Evolutionary conservation across 1,284 basidiomycete genomes (phyloP).

Genomic region (Moniliophthora roreri): DNA sequence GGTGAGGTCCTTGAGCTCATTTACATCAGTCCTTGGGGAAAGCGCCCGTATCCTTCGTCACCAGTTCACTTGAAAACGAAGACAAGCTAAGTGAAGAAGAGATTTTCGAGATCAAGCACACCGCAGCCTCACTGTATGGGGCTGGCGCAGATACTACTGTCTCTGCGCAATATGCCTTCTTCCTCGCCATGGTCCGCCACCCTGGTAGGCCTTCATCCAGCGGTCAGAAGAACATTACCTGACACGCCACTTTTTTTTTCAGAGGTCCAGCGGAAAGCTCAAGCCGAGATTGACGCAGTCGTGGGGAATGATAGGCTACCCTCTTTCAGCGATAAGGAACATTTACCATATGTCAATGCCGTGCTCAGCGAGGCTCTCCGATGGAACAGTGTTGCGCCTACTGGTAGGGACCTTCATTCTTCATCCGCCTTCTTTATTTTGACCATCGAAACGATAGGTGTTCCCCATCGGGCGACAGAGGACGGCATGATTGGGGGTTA

Average conservation of each 20-base stretch:
- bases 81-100: slow-evolving; percentile 13
- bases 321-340: slow-evolving; percentile 25
- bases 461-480: slow-evolving; percentile 25
- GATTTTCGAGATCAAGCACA: slow-evolving; percentile 19
- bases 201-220: slow-evolving; percentile 5
- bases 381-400: slow-evolving; percentile 26
- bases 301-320: slow-evolving; percentile 28
- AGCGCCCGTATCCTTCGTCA: slow-evolving; percentile 18
- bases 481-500: slow-evolving; percentile 25
- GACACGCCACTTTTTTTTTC: not conserved
- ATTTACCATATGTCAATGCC: slow-evolving; percentile 30
- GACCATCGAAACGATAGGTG: slow-evolving; percentile 12
- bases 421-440: not conserved
- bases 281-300: slow-evolving; percentile 26
- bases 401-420: slow-evolving; percentile 10
- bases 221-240: too few relatives aligned
- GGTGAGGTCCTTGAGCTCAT: not conserved
- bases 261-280: slow-evolving; percentile 22
- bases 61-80: slow-evolving; percentile 14
- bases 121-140: slow-evolving; percentile 21
- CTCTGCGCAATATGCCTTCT: slow-evolving; percentile 19
- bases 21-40: slow-evolving; percentile 14
- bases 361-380: slow-evolving; percentile 26
- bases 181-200: slow-evolving; percentile 22
- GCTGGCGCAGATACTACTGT: slow-evolving; percentile 21